phyloP scores from a whole-genome alignment of 2,329 filamentous ascomycete genomes.

The Sclerotinia borealis region DNA sequence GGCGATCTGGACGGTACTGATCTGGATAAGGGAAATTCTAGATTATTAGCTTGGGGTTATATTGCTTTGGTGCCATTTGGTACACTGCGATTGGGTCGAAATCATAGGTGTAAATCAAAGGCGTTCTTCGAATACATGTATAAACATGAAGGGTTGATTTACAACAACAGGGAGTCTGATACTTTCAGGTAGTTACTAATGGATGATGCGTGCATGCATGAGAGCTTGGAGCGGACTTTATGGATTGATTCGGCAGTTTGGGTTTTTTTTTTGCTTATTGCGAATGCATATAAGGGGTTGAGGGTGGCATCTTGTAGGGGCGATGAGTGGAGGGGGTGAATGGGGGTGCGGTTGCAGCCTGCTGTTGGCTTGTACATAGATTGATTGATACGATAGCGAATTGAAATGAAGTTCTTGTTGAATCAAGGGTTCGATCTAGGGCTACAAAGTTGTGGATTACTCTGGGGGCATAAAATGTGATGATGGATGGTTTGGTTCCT shows the following conservation, averaged over 20 bases:
- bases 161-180: not conserved
- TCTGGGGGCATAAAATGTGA: too few species aligned
- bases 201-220: not conserved
- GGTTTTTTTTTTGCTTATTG: not conserved
- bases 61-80: not conserved
- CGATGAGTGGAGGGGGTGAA: too few species aligned
- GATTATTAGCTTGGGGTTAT: not conserved
- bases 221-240: not conserved
- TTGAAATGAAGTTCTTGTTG: not conserved
- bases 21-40: not conserved
- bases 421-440: not conserved
- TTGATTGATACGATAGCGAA: constrained; percentile 1
- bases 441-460: not conserved
- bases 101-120: not conserved
- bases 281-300: not conserved
- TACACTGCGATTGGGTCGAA: not conserved
- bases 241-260: not conserved
- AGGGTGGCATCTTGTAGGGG: not conserved
- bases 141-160: not conserved
- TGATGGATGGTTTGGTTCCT: too few species aligned
- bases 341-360: not conserved
- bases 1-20: not conserved
- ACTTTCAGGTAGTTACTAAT: constrained; percentile 1
- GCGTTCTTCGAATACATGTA: not conserved
- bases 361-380: not conserved